These are phyloP conservation scores for Leccinum barrowsii DNA, from an alignment of 768 basidiomycete genomes.

Conservation along the genomic window DNA sequence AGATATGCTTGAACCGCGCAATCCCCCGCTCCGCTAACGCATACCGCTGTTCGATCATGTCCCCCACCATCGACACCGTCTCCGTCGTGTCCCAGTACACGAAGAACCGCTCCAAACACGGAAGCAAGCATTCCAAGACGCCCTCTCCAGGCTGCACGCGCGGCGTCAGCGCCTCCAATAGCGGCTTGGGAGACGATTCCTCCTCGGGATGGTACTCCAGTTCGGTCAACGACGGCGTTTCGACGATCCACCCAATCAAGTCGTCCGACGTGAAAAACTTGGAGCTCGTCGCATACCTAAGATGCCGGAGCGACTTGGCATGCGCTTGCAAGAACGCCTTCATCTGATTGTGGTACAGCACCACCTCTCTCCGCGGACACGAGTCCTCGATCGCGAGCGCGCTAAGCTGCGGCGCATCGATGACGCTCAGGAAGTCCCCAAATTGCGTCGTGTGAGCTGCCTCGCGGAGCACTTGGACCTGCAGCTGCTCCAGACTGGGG, in stretches of 20 bases:
- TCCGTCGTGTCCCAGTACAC: slow-evolving; percentile 26
- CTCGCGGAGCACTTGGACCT: slow-evolving; percentile 14
- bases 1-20: slow-evolving; percentile 14
- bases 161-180: slow-evolving; percentile 25
- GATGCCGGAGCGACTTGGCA: slow-evolving; percentile 5
- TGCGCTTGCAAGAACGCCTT: slow-evolving; percentile 15
- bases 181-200: slow-evolving; percentile 13
- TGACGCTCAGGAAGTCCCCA: slow-evolving; percentile 12
- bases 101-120: slow-evolving; percentile 15
- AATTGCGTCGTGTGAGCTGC: slow-evolving; percentile 17
- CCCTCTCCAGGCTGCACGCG: slow-evolving; percentile 2
- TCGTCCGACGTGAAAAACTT: slow-evolving; percentile 16
- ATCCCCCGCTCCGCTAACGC: slow-evolving; percentile 11
- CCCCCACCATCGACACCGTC: slow-evolving; percentile 23
- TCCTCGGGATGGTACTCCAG: slow-evolving; percentile 25
- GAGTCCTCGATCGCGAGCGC: slow-evolving; percentile 18
- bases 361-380: slow-evolving; percentile 10
- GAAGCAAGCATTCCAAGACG: slow-evolving; percentile 14
- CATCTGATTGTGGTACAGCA: slow-evolving; percentile 14
- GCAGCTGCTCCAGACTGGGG: slow-evolving; percentile 16
- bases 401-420: slow-evolving; percentile 17
- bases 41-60: slow-evolving; percentile 25
- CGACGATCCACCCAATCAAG: slow-evolving; percentile 13
- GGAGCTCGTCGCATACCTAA: slow-evolving; percentile 20
- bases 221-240: slow-evolving; percentile 18